phyloP scores from a whole-genome alignment of 768 basidiomycete genomes.

The Naematelia encephala region DNA sequence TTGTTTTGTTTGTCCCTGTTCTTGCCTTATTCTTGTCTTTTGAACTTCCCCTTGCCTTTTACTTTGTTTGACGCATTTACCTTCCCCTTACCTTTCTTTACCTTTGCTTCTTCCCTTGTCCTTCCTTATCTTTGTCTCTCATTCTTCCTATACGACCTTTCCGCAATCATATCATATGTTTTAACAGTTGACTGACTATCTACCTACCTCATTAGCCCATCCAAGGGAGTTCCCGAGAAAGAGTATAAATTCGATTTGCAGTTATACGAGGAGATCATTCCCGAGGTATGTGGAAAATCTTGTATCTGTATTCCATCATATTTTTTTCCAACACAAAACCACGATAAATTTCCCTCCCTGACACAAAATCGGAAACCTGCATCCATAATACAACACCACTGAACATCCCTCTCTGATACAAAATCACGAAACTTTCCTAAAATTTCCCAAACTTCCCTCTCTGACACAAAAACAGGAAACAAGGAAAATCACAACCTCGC shows the following conservation, averaged over 20 bases:
- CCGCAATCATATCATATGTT: neutral
- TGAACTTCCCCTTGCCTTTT: neutral
- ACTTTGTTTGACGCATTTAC: neutral
- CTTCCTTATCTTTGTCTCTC: neutral
- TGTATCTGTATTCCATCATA: neutral
- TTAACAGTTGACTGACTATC: neutral
- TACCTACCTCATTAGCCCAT: constrained; percentile 37
- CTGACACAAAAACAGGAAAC: constrained; percentile 56
- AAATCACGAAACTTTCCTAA: too few relatives aligned
- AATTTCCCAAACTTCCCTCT: too few relatives aligned
- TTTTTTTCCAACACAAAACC: constrained; percentile 9
- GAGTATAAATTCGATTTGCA: constrained; percentile 73
- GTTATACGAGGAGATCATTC: constrained; percentile 69
- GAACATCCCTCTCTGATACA: too few relatives aligned
- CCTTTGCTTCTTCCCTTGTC: neutral
- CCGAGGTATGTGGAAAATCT: constrained; percentile 60
- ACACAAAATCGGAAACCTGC: constrained; percentile 1
- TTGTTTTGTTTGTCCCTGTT: neutral
- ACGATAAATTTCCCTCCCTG: constrained; percentile 3
- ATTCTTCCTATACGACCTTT: neutral
- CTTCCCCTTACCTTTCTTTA: neutral
- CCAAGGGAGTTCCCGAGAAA: constrained; percentile 56
- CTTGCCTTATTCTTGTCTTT: neutral
- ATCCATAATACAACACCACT: too few relatives aligned
- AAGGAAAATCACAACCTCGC: constrained; percentile 61